Conservation (phyloP, 495 filamentous ascomycete genomes). For the Penicillium odoratum region DNA sequence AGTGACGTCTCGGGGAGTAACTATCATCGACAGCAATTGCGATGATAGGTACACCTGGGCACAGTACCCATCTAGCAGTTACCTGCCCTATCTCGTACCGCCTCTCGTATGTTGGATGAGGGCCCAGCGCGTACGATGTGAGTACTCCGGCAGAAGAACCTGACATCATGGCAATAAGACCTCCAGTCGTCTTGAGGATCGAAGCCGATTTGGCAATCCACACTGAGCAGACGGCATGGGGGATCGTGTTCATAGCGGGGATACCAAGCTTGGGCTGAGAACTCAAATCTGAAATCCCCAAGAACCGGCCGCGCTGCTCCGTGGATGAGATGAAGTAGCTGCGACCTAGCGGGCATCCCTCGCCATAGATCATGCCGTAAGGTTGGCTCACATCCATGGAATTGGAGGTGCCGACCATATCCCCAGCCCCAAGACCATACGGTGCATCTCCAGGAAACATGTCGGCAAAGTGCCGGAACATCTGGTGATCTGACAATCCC, state of each 20-base stretch:
- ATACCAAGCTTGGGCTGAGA: conserved; percentile 62
- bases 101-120: conserved; percentile 61
- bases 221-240: conserved; percentile 68
- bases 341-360: conserved; percentile 78
- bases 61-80: conserved; percentile 83
- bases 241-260: conserved; percentile 61
- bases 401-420: conserved; percentile 74
- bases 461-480: conserved; percentile 74
- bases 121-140: conserved; percentile 75
- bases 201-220: conserved; percentile 88
- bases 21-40: conserved; percentile 81
- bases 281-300: conserved; percentile 53
- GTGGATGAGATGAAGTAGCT: conserved; percentile 70
- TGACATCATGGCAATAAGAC: conserved; percentile 75
- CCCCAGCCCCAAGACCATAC: conserved; percentile 76
- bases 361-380: conserved; percentile 80
- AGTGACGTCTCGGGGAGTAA: conserved; percentile 66
- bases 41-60: conserved; percentile 90
- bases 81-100: conserved; percentile 72
- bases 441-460: conserved; percentile 69
- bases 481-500: conserved; percentile 73
- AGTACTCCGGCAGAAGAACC: conserved; percentile 88
- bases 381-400: conserved; percentile 85
- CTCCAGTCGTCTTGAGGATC: conserved; percentile 70
- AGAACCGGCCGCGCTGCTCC: conserved; percentile 77